Base-by-base conservation (phyloP, 805 yeast species). In the Pichia scutulata region DNA sequence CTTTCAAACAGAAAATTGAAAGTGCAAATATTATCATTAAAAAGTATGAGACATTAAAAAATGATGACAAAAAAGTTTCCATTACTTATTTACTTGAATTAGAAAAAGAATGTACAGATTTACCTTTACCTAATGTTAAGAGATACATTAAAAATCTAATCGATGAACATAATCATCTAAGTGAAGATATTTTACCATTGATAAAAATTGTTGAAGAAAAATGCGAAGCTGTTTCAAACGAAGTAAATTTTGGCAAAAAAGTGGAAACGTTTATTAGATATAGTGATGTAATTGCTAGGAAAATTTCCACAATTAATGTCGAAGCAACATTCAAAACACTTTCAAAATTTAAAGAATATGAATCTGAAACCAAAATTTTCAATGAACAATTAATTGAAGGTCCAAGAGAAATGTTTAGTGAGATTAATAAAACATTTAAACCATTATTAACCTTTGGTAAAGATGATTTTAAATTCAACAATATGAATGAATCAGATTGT, bases 401-500 rank as follows among this genome's bases (percentile, higher is more conserved):
- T 8, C 48, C 53, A 8, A 26, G 37, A 16, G 18, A 33, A 4
- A 21, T 45, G 9, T 30, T n/a, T 16, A 33, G 23, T 16, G 46
- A 42, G n/a, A 26, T 46, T 16, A 50, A 52, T 24, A 52, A 49
- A 2, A 48, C 49, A 30, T 50, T 50, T 18, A 22, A 36, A 12
- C 10, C 18, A 9, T 13, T 50, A 9, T 13, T 46, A 23, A 39
- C 19, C 13, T 45, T 46, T 24, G 42, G 50, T 43, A 21, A 57
- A 51, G 48, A 58, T 33, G 49, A 46, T 18, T 46, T 36, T 25
- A 49, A 41, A 19, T 49, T 49, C 28, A 49, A 23, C 26, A 50
- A 19, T 30, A 46, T 46, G 49, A 42, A 18, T 14, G 19, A 25
- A 28, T 18, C 28, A 10, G 52, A 48, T 14, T 47, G 55, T 42